Percentiles rank a stretch among this genome's conserved stretches.
These are phyloP conservation scores for Apiospora pterosperma DNA, from an alignment of 2,329 filamentous ascomycete species.

Conservation along the genomic window DNA sequence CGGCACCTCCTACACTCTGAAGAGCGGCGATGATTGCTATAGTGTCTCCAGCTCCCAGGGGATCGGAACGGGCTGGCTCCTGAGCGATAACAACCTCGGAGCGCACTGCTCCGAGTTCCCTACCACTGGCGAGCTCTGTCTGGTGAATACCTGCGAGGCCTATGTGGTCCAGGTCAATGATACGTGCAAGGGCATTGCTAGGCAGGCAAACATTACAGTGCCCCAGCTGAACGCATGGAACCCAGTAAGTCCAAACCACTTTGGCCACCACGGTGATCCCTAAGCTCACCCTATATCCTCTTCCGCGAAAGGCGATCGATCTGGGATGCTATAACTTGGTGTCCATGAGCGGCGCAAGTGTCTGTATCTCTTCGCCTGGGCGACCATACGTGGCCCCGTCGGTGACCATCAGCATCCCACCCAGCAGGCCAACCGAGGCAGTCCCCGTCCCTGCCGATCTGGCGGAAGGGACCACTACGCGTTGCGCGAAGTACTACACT, in stretches of 20 bases:
- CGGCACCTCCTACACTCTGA: constrained; percentile 6
- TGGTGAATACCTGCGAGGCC: constrained; percentile 12
- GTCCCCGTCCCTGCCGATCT: constrained; percentile 21
- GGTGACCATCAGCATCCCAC: not conserved
- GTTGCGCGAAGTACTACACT: constrained; percentile 28
- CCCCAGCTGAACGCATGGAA: constrained; percentile 21
- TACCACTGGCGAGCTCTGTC: not conserved
- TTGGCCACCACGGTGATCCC: not conserved
- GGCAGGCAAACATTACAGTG: constrained; percentile 12
- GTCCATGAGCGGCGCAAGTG: constrained; percentile 12
- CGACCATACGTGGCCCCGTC: not conserved
- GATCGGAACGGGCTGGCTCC: constrained; percentile 13
- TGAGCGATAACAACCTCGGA: constrained; percentile 12
- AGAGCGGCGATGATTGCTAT: constrained; percentile 8
- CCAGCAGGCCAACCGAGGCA: constrained; percentile 6
- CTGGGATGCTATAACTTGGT: constrained; percentile 18
- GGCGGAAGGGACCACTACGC: constrained; percentile 16
- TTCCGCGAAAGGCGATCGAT: constrained; percentile 10
- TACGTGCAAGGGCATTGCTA: constrained; percentile 18
- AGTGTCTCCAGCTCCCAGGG: constrained; percentile 10
- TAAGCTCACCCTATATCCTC: not conserved
- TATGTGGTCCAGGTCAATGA: constrained; percentile 16
- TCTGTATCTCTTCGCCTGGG: constrained; percentile 17
- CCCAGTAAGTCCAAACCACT: constrained; percentile 2
- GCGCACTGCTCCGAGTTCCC: not conserved